Percentiles rank a stretch among this genome's conserved stretches.
Conservation (phyloP, 805 yeast species). For the Lipomyces sp. region DNA sequence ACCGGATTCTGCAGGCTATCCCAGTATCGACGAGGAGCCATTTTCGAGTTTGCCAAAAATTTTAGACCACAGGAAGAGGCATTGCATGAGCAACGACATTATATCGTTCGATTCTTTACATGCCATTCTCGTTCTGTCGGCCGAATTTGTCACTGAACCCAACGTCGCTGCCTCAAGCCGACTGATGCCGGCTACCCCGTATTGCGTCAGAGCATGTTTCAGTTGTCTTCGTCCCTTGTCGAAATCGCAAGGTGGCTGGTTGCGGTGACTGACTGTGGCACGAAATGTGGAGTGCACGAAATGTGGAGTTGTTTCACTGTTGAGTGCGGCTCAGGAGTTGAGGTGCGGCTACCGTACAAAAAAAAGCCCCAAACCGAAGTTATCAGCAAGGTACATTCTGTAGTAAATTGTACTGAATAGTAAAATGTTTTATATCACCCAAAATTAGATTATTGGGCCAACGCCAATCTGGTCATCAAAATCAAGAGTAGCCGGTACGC, state of each 20-base stretch:
- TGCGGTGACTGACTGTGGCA: neutral
- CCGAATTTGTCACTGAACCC: neutral
- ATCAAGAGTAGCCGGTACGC: neutral
- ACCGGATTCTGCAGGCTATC: constrained; percentile 8
- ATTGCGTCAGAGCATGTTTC: constrained; percentile 1
- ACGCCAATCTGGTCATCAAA: neutral
- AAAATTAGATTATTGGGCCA: neutral
- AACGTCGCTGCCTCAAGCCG: neutral
- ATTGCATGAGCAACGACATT: neutral
- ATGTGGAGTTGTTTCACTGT: neutral
- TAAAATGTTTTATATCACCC: neutral
- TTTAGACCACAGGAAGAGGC: neutral
- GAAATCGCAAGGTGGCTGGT: neutral
- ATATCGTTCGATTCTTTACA: neutral
- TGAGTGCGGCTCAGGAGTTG: neutral
- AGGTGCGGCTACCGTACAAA: neutral
- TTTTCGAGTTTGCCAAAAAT: neutral
- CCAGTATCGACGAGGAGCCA: constrained; percentile 15
- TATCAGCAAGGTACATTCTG: too few relatives aligned
- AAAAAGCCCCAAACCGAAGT: too few relatives aligned
- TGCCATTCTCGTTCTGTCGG: neutral
- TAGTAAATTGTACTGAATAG: too few relatives aligned
- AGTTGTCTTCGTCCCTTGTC: neutral
- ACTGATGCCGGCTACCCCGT: neutral
- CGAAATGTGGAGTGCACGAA: constrained; percentile 2